Evolutionary conservation across 345 rosid species (phyloP), one percentile per base, ranked within the genome.

Genomic region (Arabidopsis arenosa): DNA sequence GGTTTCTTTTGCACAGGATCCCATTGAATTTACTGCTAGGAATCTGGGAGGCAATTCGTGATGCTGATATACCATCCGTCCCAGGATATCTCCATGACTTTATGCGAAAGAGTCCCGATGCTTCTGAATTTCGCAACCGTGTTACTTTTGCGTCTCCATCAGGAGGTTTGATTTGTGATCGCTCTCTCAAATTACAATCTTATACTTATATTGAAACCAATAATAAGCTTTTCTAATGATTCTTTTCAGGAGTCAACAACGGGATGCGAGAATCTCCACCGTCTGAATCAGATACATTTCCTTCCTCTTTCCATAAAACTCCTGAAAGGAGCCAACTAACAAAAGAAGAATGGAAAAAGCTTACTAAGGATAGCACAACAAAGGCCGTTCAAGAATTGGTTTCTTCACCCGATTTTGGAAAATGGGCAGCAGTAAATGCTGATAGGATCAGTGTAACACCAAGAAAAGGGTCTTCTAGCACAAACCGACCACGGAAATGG

Each of bases 361-460:
- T 90, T 62, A 88, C 96, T 4, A 59, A 76, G 64, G 90, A 85
- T 17, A 73, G 84, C 70, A 90, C 96, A 0, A 79, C 81, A 74
- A 89, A 79, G 65, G 96, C 96, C 15, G 87, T 94, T 41, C 81
- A 79, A 71, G 97, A 84, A 41, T 89, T 94, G 47, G 89, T 86
- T 54, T 82, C 88, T 5, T 92, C 97, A 6, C 97, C 97, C 0
- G 93, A 87, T 54, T 92, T 95, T 83, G 75, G 88, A 77, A 82
- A 15, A 73, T 95, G 97, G 97, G 99, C 82, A 14, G 92, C 86
- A 3, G 76, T 84, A 10, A 89, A 90, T 81, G 91, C 96, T 0
- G 99, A 90, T 10, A 85, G 93, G 83, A 88, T 95, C 82, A 85
- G 75, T 72, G 83, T 95, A 53, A 76, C 83, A 67, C 92, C 90